A percentile compares a stretch with the other conserved stretches of the same genome.
Evolutionary conservation across 2,329 filamentous ascomycete species (phyloP).

Genomic region (Aspergillus felis): DNA sequence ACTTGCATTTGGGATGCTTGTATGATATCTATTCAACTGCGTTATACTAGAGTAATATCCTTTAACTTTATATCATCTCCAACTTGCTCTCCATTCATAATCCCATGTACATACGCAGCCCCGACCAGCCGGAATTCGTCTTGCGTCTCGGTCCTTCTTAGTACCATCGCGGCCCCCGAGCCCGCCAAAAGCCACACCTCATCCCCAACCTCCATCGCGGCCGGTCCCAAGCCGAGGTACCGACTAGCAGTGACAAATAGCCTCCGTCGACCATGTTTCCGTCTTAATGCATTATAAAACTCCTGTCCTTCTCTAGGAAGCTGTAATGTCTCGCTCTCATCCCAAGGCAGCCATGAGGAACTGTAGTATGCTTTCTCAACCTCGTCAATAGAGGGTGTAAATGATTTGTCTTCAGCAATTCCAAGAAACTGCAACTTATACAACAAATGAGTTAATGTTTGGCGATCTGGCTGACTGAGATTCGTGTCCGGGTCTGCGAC

Average conservation of each 20-base stretch:
- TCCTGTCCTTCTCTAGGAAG: neutral
- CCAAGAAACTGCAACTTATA: constrained; percentile 1
- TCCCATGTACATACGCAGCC: constrained; percentile 1
- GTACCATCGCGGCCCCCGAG: neutral
- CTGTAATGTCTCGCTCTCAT: neutral
- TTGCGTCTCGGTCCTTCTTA: neutral
- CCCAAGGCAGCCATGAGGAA: constrained; percentile 1
- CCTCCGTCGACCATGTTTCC: constrained; percentile 1
- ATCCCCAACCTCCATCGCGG: constrained; percentile 1
- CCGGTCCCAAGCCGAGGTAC: constrained; percentile 1
- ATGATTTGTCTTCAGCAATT: neutral
- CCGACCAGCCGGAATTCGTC: neutral
- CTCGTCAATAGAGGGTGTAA: constrained; percentile 1
- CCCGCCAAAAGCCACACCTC: constrained; percentile 2
- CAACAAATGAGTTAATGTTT: constrained; percentile 1
- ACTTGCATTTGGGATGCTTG: neutral
- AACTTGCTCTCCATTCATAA: neutral
- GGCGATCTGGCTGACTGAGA: neutral
- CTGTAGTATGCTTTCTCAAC: neutral
- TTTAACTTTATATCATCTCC: neutral
- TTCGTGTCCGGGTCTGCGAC: constrained; percentile 1
- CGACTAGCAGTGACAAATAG: constrained; percentile 2
- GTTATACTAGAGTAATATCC: neutral
- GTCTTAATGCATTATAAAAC: neutral
- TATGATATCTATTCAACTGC: neutral